Conservation (phyloP, 805 yeast species). For the Monosporozyma siamensis region DNA sequence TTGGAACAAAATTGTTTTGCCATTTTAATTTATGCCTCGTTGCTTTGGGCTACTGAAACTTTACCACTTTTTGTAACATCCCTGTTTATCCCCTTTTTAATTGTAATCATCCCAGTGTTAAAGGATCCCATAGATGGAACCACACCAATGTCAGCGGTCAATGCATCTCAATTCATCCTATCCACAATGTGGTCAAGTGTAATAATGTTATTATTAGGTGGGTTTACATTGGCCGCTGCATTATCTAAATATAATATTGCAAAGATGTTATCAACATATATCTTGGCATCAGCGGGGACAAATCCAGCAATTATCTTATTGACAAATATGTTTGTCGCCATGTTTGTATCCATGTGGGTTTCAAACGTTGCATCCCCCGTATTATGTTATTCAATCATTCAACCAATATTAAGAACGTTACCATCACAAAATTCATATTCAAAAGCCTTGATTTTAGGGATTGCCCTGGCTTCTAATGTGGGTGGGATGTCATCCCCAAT, state of each 20-base stretch:
- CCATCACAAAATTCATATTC: constrained; percentile 73
- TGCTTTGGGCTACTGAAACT: constrained; percentile 84
- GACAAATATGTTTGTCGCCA: constrained; percentile 77
- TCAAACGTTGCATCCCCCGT: constrained; percentile 98
- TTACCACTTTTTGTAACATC: constrained; percentile 89
- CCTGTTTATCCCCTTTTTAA: constrained; percentile 67
- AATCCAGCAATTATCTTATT: constrained; percentile 69
- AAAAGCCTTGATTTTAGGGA: constrained; percentile 78
- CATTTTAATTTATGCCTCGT: constrained; percentile 65
- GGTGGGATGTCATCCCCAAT: constrained; percentile 98
- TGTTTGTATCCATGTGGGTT: constrained; percentile 89
- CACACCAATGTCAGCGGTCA: constrained; percentile 48
- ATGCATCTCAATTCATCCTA: constrained; percentile 61
- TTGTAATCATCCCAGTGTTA: constrained; percentile 62
- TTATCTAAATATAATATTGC: constrained; percentile 86
- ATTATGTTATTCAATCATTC: constrained; percentile 79
- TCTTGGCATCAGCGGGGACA: constrained; percentile 76
- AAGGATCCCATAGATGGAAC: constrained; percentile 42
- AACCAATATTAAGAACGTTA: constrained; percentile 76
- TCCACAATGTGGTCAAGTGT: constrained; percentile 93
- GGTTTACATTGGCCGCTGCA: constrained; percentile 92
- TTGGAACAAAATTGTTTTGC: constrained; percentile 79
- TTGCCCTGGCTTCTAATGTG: constrained; percentile 84
- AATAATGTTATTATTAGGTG: constrained; percentile 82
- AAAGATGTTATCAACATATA: constrained; percentile 70